Conservation (phyloP, 2,329 filamentous ascomycete species). For the Dothistroma septosporum region DNA sequence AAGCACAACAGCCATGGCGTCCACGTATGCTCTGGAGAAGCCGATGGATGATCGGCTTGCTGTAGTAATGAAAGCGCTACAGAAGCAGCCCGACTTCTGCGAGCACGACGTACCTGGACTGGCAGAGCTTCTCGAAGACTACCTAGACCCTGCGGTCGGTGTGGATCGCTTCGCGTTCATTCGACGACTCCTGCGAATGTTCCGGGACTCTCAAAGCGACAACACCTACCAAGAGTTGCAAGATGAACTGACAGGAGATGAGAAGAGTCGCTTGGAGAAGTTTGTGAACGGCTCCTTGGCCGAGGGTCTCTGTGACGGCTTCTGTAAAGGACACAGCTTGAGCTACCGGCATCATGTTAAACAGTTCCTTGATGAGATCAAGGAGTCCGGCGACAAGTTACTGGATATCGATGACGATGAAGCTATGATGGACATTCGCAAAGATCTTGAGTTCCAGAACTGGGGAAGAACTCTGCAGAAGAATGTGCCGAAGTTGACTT, state of each 20-base stretch:
- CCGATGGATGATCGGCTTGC: constrained; percentile 11
- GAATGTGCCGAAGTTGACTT: constrained; percentile 10
- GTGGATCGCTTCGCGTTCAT: constrained; percentile 14
- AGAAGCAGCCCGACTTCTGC: constrained; percentile 44
- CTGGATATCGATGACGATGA: constrained; percentile 12
- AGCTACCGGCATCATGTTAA: constrained; percentile 7
- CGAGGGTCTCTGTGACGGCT: constrained; percentile 10
- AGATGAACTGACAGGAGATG: constrained; percentile 7
- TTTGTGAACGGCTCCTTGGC: constrained; percentile 8
- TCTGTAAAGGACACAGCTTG: constrained; percentile 8
- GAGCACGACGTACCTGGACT: constrained; percentile 14
- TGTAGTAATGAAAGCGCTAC: constrained; percentile 6
- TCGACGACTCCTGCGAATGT: constrained; percentile 10
- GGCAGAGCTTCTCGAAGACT: constrained; percentile 11
- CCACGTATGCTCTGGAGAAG: constrained; percentile 8
- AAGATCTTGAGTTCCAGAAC: constrained; percentile 15
- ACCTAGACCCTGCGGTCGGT: constrained; percentile 10
- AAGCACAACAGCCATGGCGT: constrained; percentile 1
- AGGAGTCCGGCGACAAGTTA: constrained; percentile 4
- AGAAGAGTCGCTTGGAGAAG: constrained; percentile 8
- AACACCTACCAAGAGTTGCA: constrained; percentile 14
- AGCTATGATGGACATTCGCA: constrained; percentile 9
- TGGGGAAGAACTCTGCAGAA: constrained; percentile 10
- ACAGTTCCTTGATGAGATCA: constrained; percentile 5
- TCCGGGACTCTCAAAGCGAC: constrained; percentile 11